Evolutionary conservation across 2,329 filamentous ascomycete species (phyloP).

Genomic region (Arthroderma sp.): DNA sequence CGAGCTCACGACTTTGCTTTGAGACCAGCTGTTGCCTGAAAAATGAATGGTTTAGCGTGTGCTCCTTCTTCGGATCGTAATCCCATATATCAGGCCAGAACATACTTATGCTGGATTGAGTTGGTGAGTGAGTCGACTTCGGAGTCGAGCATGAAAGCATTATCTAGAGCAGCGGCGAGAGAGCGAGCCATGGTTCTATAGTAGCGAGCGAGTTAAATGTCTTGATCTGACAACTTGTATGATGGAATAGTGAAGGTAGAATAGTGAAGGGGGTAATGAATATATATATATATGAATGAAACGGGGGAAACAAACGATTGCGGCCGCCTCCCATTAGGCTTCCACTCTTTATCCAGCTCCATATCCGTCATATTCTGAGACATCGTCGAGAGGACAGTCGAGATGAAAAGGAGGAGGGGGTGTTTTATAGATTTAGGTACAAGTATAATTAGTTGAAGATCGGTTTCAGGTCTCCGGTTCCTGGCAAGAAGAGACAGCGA

Average conservation of each 20-base stretch:
- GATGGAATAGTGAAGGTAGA: background rate
- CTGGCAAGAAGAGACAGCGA: background rate
- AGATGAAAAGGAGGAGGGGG: background rate
- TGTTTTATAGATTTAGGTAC: background rate
- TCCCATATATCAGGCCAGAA: background rate
- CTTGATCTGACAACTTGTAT: background rate
- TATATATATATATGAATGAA: background rate
- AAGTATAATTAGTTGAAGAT: background rate
- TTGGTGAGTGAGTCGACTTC: conserved; percentile 61
- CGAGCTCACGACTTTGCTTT: conserved; percentile 64
- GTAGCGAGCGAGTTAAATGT: conserved; percentile 12
- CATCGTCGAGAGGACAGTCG: background rate
- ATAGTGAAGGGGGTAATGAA: conserved; percentile 6
- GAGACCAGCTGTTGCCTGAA: conserved; percentile 66
- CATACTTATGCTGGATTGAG: conserved; percentile 71
- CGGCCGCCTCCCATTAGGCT: conserved; percentile 60
- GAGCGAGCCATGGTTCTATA: conserved; percentile 80
- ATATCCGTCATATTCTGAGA: conserved; percentile 1
- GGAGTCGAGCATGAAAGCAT: conserved; percentile 78
- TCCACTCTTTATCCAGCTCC: conserved; percentile 64
- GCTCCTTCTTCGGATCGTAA: background rate
- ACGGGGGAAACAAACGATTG: conserved; percentile 49
- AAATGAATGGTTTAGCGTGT: conserved; percentile 1
- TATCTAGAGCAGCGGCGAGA: conserved; percentile 75
- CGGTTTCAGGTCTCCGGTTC: background rate